These are phyloP conservation scores for Solanum lignicaule DNA, from an alignment of 257 asterid genomes.

Conservation along the genomic window DNA sequence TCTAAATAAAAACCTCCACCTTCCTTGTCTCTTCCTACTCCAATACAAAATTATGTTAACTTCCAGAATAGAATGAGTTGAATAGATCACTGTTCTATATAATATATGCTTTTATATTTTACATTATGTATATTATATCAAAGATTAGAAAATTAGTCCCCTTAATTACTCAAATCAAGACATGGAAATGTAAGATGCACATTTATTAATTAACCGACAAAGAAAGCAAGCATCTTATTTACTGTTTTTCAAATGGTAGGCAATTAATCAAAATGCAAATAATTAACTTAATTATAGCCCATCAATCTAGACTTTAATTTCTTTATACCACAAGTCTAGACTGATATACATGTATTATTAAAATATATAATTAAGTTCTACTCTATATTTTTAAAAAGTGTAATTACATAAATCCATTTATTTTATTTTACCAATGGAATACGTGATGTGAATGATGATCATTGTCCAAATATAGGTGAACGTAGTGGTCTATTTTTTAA, in stretches of 20 bases:
- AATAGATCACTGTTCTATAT: not conserved
- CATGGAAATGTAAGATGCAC: conserved; percentile 10
- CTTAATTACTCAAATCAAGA: not conserved
- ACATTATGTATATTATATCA: not conserved
- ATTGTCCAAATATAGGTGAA: not conserved
- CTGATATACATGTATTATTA: not conserved
- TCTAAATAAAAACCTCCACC: conserved; percentile 4
- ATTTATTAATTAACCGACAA: conserved; percentile 31
- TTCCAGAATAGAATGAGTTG: not conserved
- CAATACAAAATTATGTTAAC: not conserved
- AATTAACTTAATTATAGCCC: not conserved
- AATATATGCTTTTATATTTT: not conserved
- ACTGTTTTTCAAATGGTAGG: conserved; percentile 18
- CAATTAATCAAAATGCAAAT: conserved; percentile 12
- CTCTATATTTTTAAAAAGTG: not conserved
- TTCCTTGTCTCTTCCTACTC: conserved; percentile 7
- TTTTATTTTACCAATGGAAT: not conserved
- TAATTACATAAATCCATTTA: not conserved
- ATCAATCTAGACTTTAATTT: not conserved
- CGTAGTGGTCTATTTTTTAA: not conserved
- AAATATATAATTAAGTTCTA: not conserved
- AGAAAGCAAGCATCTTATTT: conserved; percentile 21
- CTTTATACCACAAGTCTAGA: not conserved
- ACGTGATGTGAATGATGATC: not conserved
- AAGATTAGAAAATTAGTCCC: not conserved